phyloP scores from a whole-genome alignment of 2,329 filamentous ascomycete species.

The Ascochyta lentis region DNA sequence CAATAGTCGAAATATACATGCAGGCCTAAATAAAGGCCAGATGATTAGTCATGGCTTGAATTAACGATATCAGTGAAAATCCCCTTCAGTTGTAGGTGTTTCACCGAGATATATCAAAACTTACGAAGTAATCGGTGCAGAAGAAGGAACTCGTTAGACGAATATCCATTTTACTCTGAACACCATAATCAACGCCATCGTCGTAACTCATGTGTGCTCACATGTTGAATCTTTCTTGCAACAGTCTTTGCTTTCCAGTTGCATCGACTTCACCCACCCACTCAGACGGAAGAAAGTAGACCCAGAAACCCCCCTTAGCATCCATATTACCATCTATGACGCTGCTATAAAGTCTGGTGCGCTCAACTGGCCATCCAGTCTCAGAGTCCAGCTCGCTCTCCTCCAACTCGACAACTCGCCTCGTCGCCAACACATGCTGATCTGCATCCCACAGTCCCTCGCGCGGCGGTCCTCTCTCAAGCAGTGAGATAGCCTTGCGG shows the following conservation, averaged over 20 bases:
- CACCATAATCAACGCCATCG: no score
- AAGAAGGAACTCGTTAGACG: no score
- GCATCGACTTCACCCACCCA: slow-evolving; percentile 8
- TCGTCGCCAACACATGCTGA: slow-evolving; percentile 19
- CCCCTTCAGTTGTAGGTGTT: no score
- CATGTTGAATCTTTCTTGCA: not conserved
- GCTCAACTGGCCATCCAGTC: slow-evolving; percentile 27
- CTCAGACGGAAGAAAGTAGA: slow-evolving; percentile 6
- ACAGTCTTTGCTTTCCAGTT: not conserved
- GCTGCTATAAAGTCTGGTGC: slow-evolving; percentile 21
- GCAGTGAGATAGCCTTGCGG: slow-evolving; percentile 26
- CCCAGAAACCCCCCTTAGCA: slow-evolving; percentile 28
- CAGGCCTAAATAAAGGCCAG: no score
- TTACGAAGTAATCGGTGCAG: no score
- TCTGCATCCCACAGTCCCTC: slow-evolving; percentile 33
- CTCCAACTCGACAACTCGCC: slow-evolving; percentile 30
- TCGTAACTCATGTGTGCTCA: not conserved
- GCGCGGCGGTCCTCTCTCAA: slow-evolving; percentile 22
- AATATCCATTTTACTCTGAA: no score
- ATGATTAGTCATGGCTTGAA: no score
- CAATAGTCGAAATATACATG: no score
- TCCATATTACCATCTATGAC: slow-evolving; percentile 32
- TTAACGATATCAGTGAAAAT: no score
- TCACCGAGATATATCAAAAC: no score
- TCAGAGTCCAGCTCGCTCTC: slow-evolving; percentile 27